Evolutionary conservation across 2,329 filamentous ascomycete species (phyloP).

Genomic region (Scedosporium apiospermum): DNA sequence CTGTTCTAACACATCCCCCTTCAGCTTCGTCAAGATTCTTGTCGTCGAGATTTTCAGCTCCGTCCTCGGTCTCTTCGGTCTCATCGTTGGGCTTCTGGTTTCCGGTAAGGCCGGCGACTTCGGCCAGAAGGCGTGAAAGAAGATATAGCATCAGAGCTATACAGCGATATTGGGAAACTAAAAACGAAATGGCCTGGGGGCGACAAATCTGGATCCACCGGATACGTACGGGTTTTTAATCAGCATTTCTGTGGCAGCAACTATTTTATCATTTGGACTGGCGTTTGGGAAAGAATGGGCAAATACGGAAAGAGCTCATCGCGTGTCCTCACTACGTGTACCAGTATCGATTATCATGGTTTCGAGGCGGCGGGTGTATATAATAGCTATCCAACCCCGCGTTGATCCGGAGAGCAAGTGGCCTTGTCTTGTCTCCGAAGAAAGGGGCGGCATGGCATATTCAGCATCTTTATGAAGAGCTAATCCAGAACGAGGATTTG

Average conservation of each 20-base stretch:
- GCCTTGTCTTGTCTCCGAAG: not conserved
- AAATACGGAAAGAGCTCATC: not conserved
- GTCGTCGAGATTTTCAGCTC: constrained; percentile 99
- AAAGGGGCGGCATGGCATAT: not conserved
- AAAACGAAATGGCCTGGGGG: not conserved
- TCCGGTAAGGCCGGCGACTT: constrained; percentile 78
- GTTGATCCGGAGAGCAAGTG: not conserved
- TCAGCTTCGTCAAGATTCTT: constrained; percentile 93
- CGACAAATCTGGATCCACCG: not conserved
- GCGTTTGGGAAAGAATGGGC: not conserved
- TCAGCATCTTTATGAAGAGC: not conserved
- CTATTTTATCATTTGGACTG: not conserved
- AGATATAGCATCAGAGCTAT: not conserved
- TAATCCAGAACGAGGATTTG: not conserved
- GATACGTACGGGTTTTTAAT: not conserved
- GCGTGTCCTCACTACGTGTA: not conserved
- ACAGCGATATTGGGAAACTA: not conserved
- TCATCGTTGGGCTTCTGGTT: constrained; percentile 88
- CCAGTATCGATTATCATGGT: not conserved
- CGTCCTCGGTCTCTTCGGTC: constrained; percentile 87
- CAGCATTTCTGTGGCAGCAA: not conserved
- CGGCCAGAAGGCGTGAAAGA: not conserved
- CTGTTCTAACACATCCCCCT: not conserved
- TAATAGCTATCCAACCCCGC: not conserved
- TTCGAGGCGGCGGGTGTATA: not conserved